Conservation (phyloP, 345 rosid species). For the Dipteronia dyeriana region DNA sequence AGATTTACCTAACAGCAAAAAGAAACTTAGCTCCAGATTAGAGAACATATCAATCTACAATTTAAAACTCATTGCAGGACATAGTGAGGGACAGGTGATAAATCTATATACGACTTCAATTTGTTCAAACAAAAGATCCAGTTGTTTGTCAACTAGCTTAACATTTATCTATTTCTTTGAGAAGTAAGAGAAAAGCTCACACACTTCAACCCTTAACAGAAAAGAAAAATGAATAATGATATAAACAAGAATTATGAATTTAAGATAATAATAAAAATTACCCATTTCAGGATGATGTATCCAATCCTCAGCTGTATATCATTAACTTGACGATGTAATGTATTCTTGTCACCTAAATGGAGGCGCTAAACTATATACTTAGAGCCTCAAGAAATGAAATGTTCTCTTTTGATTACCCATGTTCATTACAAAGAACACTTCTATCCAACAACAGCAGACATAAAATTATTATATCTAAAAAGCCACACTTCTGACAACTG, state of each 20-base stretch:
- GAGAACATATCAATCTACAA: background rate
- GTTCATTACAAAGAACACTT: too few species aligned
- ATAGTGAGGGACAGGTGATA: background rate
- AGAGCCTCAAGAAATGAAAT: too few species aligned
- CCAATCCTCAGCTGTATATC: too few species aligned
- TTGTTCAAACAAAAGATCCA: background rate
- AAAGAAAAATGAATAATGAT: background rate
- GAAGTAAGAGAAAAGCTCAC: background rate
- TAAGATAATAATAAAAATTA: too few species aligned
- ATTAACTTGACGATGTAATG: too few species aligned
- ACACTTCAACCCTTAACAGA: background rate
- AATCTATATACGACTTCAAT: background rate
- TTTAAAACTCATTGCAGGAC: slow-evolving; percentile 1
- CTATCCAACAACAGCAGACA: too few species aligned
- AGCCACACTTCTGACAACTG: too few species aligned
- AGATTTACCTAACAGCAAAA: background rate
- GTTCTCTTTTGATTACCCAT: too few species aligned
- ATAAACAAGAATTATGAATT: background rate
- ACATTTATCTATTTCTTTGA: background rate
- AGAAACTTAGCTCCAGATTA: background rate
- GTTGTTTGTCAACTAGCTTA: background rate
- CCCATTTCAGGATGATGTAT: too few species aligned
- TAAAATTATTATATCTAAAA: too few species aligned
- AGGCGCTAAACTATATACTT: too few species aligned
- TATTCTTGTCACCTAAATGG: too few species aligned